Base-by-base conservation (phyloP, 495 filamentous ascomycete genomes). In the Jackrogersella minutella region DNA sequence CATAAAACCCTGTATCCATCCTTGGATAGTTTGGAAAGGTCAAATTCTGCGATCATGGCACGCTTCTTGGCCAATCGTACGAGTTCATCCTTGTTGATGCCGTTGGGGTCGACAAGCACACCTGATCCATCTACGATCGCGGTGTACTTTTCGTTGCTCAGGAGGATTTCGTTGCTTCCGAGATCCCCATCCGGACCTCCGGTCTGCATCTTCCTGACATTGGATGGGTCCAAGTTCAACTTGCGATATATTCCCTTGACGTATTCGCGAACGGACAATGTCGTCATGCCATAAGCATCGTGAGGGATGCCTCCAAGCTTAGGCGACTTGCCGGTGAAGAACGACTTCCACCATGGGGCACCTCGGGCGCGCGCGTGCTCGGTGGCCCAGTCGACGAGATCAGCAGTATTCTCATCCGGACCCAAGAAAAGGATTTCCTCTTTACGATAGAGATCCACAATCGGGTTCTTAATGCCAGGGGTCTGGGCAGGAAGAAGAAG, bases 291-390 rank as follows among this genome's bases (percentile, higher is more conserved):
- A 75, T 98, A 99, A 11, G 80, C 77, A 70, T 99, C 95, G 76
- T 99, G 95, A 3, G 95, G 95, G 62, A 99, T 99, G 72, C 95
- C 95, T 46, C 95, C 95, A 37, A 99, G 83, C 77, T 89, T 94
- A 21, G 95, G 95, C 69, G 91, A 96, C 84, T 98, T 98, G 72
- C 95, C 95, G 2, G 95, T 99, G 83, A 99, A 98, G 87, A 99
- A 99, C 0, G 96, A 98, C 81, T 98, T 99, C 95, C 95, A 99
- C 93, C 94, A 98, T 21, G 92, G 91, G 21, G 96, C 96, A 53
- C 93, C 93, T 64, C 95, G 87, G 66, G 79, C 82, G 33, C 91
- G 86, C 60, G 95, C 96, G 76, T 99, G 95, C 76, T 93, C 91
- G 2, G 95, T 99, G 24, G 95, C 95, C 95, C 95, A 99, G 77